Evolutionary conservation across 2,329 filamentous ascomycete genomes (phyloP), one percentile per base, ranked within the genome.

Genomic region (Cordyceps fumosorosea): DNA sequence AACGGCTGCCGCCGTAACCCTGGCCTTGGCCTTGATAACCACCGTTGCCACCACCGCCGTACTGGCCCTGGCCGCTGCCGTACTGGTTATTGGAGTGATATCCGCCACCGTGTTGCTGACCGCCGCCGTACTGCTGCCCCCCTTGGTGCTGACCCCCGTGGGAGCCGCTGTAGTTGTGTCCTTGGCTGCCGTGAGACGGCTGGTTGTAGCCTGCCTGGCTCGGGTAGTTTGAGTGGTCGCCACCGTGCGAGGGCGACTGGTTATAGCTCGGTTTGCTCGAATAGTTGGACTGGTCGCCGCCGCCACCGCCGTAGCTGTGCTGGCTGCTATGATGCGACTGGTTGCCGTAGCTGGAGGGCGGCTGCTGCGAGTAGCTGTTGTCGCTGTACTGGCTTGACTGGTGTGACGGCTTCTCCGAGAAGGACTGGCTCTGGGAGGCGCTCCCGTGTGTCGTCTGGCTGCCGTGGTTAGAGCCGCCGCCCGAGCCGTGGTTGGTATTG

Each of bases 271-370:
- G 11, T 22, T 59, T 47, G 26, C 26, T 20, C 20, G 44, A 47
- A 32, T 58, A 47, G n/a, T 50, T 44, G 3, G 58, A 50, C 45
- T 60, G 63, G 69, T 45, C 34, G 12, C 34, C 34, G 34, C 34
- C 37, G 34, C 34, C 37, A 20, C 71, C 32, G 57, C 64, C 68
- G 20, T 67, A 68, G 59, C 68, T 69, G 47, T 69, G 69, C 54
- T 70, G 68, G 42, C 67, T 47, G 54, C 54, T 67, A 63, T 64
- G 67, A 48, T 66, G 50, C 37, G 57, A 53, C 26, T 32, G 40
- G 56, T 24, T 44, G 18, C 58, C 59, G 32, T 68, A 67, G 55
- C 65, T 66, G 44, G 69, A 66, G 14, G 67, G 50, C n/a, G 66
- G 50, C n/a, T n/a, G 68, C 40, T 68, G 66, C 24, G 67, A 64